Base-by-base conservation (phyloP, 352 stramenopile genomes). In the Phytopythium kandeliae region DNA sequence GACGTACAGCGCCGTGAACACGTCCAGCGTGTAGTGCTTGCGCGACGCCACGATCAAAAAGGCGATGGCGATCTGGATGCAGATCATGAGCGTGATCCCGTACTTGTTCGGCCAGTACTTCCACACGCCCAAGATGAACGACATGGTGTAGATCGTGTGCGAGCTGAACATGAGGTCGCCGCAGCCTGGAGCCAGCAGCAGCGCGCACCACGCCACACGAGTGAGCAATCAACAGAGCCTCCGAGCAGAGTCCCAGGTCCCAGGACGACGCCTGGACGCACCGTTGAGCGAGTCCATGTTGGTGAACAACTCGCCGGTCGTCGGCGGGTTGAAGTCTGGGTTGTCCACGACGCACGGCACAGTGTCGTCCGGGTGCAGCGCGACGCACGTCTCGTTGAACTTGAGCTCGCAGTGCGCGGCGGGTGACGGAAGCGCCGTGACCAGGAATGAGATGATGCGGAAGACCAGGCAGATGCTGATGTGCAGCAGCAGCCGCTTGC, bases 81-180 rank as follows among this genome's bases (percentile, higher is more conserved):
- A 68, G 9, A 90, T 46, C 75, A 96, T 92, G 51, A 88, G 58
- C 12, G 64, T 53, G 54, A 92, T 67, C 38, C 91, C 63, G 48
- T 63, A 79, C 54, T 82, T 86, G 72, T 82, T 89, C 54, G 69
- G 76, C 78, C 86, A 96, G 72, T 89, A 96, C 64, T 94, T 96
- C 72, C 63, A 88, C 33, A 89, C 60, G 24, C 74, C 85, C 33
- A 92, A 62, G 53, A 95, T 94, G 45, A 95, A 76, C 55, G 84
- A 87, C 65, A 96, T 58, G 4, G 85, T 95, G 79, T 94, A 96
- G 61, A 96, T 97, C 21, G 85, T 97, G 69, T 97, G 88, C 30
- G 83, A 95, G 59, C 84, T 96, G 58, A 95, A 97, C 85, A 97
- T 96, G 51, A 97, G 69, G 58, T 97, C 88, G 33, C 88, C 88